phyloP scores from a whole-genome alignment of 2,329 filamentous ascomycete genomes.

The Tolypocladium amazonense region DNA sequence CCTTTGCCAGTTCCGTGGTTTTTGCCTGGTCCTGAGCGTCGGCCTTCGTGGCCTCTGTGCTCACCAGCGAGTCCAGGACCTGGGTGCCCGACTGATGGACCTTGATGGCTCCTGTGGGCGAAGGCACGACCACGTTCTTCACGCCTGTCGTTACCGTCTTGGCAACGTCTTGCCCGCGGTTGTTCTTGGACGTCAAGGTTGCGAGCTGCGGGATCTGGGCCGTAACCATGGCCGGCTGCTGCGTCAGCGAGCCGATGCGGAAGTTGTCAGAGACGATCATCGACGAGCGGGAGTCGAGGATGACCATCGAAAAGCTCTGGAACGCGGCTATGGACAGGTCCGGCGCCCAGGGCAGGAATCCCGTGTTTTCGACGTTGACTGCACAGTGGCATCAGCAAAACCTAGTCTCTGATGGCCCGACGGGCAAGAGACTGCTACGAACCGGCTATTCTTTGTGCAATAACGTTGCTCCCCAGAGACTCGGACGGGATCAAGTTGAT shows the following conservation, averaged over 20 bases:
- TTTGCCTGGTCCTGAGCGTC: neutral
- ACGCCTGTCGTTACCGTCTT: neutral
- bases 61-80: neutral
- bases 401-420: neutral
- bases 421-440: neutral
- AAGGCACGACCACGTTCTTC: neutral
- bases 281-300: conserved; percentile 7
- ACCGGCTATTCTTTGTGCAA: conserved; percentile 12
- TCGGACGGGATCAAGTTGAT: conserved; percentile 11
- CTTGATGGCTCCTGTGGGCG: neutral
- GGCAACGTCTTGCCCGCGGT: neutral
- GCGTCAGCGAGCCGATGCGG: neutral
- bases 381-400: neutral
- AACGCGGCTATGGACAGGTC: conserved; percentile 10
- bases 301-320: conserved; percentile 10
- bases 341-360: conserved; percentile 10
- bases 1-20: neutral
- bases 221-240: neutral
- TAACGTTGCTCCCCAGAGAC: conserved; percentile 5
- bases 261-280: neutral
- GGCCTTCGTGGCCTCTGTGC: neutral
- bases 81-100: neutral
- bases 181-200: neutral
- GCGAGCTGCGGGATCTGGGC: neutral
- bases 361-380: conserved; percentile 11